Conservation (phyloP, 2,329 filamentous ascomycete species). For the Chrysosporium keratinophilum region DNA sequence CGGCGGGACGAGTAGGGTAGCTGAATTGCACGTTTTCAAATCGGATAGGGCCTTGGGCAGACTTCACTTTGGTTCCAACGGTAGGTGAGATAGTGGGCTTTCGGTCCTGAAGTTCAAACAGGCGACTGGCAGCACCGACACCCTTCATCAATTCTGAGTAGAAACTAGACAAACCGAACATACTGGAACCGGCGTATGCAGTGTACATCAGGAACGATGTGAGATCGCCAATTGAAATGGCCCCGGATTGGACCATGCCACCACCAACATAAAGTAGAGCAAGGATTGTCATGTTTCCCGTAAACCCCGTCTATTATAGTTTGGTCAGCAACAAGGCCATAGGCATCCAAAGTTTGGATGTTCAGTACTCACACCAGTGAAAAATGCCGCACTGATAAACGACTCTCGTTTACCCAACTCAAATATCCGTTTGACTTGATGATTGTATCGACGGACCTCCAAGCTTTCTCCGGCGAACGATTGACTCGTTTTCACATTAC, state of each 20-base stretch:
- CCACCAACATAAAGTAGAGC: constrained; percentile 84
- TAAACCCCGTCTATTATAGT: constrained; percentile 62
- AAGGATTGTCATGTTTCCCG: constrained; percentile 93
- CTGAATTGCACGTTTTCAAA: constrained; percentile 80
- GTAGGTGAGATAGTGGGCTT: constrained; percentile 80
- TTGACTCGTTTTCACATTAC: constrained; percentile 93
- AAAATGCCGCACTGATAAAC: constrained; percentile 82
- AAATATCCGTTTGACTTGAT: constrained; percentile 85
- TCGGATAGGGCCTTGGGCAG: constrained; percentile 76
- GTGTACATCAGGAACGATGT: constrained; percentile 99
- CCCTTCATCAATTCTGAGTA: constrained; percentile 99
- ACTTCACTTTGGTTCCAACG: constrained; percentile 64
- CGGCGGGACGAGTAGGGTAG: constrained; percentile 87
- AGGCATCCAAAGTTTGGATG: not conserved
- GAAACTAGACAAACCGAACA: constrained; percentile 90
- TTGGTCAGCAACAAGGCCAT: not conserved
- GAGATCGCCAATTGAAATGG: constrained; percentile 81
- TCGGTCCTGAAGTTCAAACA: constrained; percentile 93
- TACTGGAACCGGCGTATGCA: constrained; percentile 70
- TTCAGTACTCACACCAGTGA: constrained; percentile 45
- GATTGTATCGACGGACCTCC: constrained; percentile 84
- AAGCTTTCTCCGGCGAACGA: constrained; percentile 89
- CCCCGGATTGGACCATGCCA: constrained; percentile 73
- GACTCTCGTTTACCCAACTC: constrained; percentile 77
- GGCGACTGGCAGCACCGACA: constrained; percentile 85